phyloP scores from a whole-genome alignment of 202 grass and related monocot species.

The Brachypodium distachyon region DNA sequence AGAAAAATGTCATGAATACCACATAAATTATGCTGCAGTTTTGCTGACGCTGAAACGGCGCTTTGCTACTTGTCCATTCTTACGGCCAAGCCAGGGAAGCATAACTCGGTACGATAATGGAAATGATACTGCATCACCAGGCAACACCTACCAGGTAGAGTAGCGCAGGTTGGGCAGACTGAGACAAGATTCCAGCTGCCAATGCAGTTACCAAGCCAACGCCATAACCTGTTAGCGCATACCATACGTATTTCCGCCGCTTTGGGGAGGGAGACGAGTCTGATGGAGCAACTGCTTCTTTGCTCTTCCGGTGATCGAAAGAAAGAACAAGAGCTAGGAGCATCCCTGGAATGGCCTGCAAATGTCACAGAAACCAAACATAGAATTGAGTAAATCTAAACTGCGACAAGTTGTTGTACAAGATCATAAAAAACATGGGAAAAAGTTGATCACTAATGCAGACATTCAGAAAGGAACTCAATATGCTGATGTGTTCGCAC shows the following conservation, averaged over 20 bases:
- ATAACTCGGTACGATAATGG: not conserved
- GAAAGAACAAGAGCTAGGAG: conserved; percentile 90
- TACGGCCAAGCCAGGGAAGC: not conserved
- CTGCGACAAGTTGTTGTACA: not conserved
- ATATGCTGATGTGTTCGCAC: not conserved
- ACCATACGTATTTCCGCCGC: conserved; percentile 69
- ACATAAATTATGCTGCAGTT: not conserved
- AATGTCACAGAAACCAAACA: not conserved
- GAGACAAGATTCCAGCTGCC: conserved; percentile 80
- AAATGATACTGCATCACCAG: not conserved
- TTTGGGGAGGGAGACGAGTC: conserved; percentile 32
- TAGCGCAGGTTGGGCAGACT: conserved; percentile 92
- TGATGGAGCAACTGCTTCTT: conserved; percentile 35
- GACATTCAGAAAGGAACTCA: not conserved
- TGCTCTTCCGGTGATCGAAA: conserved; percentile 82
- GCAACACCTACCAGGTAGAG: conserved; percentile 81
- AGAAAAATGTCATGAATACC: conserved; percentile 6
- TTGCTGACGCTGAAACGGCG: not conserved
- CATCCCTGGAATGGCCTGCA: conserved; percentile 95
- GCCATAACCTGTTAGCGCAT: conserved; percentile 78
- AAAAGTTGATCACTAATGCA: not conserved
- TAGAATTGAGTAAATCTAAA: not conserved
- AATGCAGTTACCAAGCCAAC: conserved; percentile 74
- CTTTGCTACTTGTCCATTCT: not conserved
- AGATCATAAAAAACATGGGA: not conserved